Evolutionary conservation across 495 filamentous ascomycete species (phyloP).

Genomic region (Lepraria neglecta): DNA sequence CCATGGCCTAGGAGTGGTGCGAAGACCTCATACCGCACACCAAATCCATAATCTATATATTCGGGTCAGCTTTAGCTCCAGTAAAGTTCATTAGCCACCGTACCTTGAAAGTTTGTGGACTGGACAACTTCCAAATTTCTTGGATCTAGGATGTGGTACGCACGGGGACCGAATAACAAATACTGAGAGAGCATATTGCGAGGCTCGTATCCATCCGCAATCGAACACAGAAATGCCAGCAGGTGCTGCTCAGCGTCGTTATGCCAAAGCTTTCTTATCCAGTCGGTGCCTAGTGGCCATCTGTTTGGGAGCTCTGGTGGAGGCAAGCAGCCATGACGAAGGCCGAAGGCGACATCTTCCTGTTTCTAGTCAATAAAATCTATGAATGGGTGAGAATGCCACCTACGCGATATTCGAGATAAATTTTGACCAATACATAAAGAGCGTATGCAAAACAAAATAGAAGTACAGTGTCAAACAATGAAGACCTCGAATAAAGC

Average conservation of each 20-base stretch:
- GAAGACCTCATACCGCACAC: slow-evolving; percentile 32
- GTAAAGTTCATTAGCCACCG: not conserved
- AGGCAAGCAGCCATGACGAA: slow-evolving; percentile 30
- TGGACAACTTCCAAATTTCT: slow-evolving; percentile 36
- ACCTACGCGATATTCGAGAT: slow-evolving; percentile 14
- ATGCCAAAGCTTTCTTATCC: slow-evolving; percentile 31
- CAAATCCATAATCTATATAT: slow-evolving; percentile 31
- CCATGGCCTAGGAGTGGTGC: slow-evolving; percentile 32
- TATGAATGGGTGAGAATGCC: not conserved
- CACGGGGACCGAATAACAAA: slow-evolving; percentile 25
- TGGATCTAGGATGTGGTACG: slow-evolving; percentile 31
- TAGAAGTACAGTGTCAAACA: not conserved
- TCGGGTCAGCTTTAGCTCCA: not conserved
- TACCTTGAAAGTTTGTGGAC: slow-evolving; percentile 33
- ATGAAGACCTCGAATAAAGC: not conserved
- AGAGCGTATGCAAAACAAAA: not conserved
- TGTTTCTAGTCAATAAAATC: slow-evolving; percentile 1
- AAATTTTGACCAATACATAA: not conserved
- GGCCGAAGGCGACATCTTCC: slow-evolving; percentile 16
- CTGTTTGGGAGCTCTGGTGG: slow-evolving; percentile 31
- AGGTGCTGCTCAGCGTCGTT: slow-evolving; percentile 29
- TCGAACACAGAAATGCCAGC: slow-evolving; percentile 30
- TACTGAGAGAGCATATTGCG: slow-evolving; percentile 29
- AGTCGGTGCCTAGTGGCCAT: slow-evolving; percentile 36
- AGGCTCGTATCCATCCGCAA: slow-evolving; percentile 26